Percentiles rank a stretch among this genome's conserved stretches.
Evolutionary conservation across 768 basidiomycete genomes (phyloP).

Genomic region (Naganishia friedmannii): DNA sequence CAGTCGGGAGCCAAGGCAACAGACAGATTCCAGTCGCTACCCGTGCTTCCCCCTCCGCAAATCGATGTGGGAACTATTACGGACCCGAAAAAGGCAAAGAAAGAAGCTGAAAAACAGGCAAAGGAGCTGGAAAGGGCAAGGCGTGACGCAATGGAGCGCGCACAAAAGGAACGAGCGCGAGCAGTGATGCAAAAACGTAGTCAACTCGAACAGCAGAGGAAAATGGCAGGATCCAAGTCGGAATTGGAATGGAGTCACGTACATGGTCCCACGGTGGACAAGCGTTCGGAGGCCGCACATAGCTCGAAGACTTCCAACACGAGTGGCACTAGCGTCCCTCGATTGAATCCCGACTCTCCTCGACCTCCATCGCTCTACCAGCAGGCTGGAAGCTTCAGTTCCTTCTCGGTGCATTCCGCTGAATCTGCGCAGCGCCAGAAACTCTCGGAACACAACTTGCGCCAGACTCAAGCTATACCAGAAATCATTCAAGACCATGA

Average conservation of each 20-base stretch:
- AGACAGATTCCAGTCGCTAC: slow-evolving; percentile 16
- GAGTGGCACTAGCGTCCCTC: slow-evolving; percentile 18
- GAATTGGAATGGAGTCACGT: slow-evolving; percentile 37
- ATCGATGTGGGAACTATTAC: slow-evolving; percentile 29
- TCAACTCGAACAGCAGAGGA: slow-evolving; percentile 60
- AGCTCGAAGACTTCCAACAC: slow-evolving; percentile 20
- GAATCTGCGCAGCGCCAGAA: slow-evolving; percentile 22
- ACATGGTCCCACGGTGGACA: slow-evolving; percentile 14
- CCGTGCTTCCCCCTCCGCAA: slow-evolving; percentile 5
- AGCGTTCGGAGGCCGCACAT: slow-evolving; percentile 18
- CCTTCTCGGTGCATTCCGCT: slow-evolving; percentile 17
- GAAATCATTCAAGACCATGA: slow-evolving; percentile 21
- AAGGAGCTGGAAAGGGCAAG: slow-evolving; percentile 82
- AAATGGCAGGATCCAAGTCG: slow-evolving; percentile 32
- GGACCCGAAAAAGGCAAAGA: slow-evolving; percentile 55
- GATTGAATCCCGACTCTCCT: slow-evolving; percentile 2
- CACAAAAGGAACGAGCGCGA: slow-evolving; percentile 79
- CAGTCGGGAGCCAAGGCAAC: slow-evolving; percentile 42
- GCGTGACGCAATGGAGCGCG: slow-evolving; percentile 69
- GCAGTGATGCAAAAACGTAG: slow-evolving; percentile 89
- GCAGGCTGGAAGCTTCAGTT: slow-evolving; percentile 20
- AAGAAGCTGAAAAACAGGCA: slow-evolving; percentile 62
- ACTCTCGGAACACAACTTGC: slow-evolving; percentile 27
- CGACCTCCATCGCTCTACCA: slow-evolving; percentile 26
- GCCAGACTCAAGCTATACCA: slow-evolving; percentile 25